A percentile compares a stretch with the other conserved stretches of the same genome.
Evolutionary conservation across 306 rosid genomes (phyloP).

Genomic region (Myrica gale): DNA sequence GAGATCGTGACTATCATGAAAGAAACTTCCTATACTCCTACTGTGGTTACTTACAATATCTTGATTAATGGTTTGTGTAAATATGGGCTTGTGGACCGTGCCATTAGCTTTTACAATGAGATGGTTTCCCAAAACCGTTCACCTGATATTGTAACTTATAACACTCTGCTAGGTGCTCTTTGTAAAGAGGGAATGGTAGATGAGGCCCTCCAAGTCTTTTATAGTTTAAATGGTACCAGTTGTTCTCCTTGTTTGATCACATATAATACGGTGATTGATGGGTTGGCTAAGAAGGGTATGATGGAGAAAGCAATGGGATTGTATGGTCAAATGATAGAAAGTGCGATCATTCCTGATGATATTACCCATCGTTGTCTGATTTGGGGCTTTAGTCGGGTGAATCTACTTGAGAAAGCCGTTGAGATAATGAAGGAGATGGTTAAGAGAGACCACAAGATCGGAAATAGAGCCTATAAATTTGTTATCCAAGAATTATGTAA

Average conservation of each 20-base stretch:
- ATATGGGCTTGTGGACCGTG: conserved; percentile 63
- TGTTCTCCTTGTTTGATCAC: conserved; percentile 71
- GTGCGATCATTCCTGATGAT: conserved; percentile 64
- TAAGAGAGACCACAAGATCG: conserved; percentile 37
- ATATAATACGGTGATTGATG: conserved; percentile 71
- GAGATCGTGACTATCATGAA: conserved; percentile 69
- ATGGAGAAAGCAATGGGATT: conserved; percentile 63
- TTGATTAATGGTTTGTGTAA: conserved; percentile 75
- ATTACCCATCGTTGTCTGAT: conserved; percentile 64
- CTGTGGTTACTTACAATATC: conserved; percentile 71
- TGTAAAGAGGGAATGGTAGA: conserved; percentile 74
- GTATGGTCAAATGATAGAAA: conserved; percentile 53
- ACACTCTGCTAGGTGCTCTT: conserved; percentile 70
- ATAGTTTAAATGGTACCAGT: conserved; percentile 44
- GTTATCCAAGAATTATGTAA: conserved; percentile 70
- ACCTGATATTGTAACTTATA: conserved; percentile 78
- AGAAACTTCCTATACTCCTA: conserved; percentile 50
- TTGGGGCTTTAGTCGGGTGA: conserved; percentile 58
- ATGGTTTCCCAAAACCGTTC: conserved; percentile 64
- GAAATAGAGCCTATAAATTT: conserved; percentile 42
- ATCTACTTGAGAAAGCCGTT: conserved; percentile 58
- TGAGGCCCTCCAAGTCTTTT: conserved; percentile 59
- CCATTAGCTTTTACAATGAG: conserved; percentile 50
- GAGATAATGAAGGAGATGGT: conserved; percentile 49
- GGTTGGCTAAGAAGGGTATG: conserved; percentile 49